A percentile compares a stretch with the other conserved stretches of the same genome.
These are phyloP conservation scores for Rhododendron griersonianum DNA, from an alignment of 148 eudicot genomes.

Conservation along the genomic window DNA sequence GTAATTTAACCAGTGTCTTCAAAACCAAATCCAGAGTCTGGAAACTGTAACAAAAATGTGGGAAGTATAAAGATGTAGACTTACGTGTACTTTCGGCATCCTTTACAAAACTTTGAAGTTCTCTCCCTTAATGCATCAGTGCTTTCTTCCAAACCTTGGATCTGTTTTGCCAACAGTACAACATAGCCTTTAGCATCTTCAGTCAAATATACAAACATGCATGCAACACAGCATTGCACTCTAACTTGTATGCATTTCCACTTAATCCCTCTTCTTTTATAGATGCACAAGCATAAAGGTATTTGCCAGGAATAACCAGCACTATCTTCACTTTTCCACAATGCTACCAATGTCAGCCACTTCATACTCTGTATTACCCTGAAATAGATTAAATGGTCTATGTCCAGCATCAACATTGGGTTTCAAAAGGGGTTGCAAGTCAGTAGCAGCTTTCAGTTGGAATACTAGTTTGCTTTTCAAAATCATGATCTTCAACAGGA, in stretches of 20 bases:
- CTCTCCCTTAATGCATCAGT: slow-evolving; percentile 65
- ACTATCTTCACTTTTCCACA: background rate
- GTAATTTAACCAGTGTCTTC: background rate
- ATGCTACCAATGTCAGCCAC: background rate
- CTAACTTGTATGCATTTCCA: background rate
- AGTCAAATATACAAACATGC: background rate
- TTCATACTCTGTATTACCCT: background rate
- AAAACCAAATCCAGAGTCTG: background rate
- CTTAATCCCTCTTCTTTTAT: background rate
- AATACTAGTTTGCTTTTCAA: background rate
- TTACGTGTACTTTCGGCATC: slow-evolving; percentile 87
- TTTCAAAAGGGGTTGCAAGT: background rate
- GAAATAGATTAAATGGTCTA: background rate
- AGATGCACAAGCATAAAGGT: background rate
- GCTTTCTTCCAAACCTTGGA: slow-evolving; percentile 70
- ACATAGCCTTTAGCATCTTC: background rate
- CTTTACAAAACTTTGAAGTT: slow-evolving; percentile 64
- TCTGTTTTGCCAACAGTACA: slow-evolving; percentile 31
- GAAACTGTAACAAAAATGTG: background rate
- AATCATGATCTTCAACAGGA: background rate
- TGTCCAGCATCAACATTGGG: background rate
- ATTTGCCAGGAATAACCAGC: background rate
- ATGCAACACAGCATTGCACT: background rate
- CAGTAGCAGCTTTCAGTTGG: background rate
- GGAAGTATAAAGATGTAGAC: slow-evolving; percentile 14